A percentile compares a stretch with the other conserved stretches of the same genome.
Evolutionary conservation across 345 rosid species (phyloP).

Genomic region (Arabis alpina): DNA sequence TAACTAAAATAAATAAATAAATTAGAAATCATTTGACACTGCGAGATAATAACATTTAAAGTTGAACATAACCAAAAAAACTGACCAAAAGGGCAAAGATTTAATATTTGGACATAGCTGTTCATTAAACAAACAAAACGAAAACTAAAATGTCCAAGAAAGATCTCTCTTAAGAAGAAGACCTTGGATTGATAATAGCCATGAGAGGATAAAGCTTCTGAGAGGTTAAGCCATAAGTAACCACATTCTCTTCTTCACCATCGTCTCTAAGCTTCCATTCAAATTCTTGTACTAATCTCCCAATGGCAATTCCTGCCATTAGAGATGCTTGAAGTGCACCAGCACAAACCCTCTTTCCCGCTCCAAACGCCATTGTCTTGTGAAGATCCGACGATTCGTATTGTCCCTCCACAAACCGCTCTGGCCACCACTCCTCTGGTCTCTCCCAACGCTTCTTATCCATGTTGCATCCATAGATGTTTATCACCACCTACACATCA

Average conservation of each 20-base stretch:
- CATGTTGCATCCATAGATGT: constrained; percentile 91
- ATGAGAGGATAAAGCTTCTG: constrained; percentile 80
- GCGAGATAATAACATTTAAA: no score
- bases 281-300: constrained; percentile 79
- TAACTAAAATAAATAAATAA: no score
- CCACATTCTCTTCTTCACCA: constrained; percentile 71
- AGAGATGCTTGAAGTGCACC: constrained; percentile 76
- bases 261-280: constrained; percentile 63
- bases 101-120: neutral
- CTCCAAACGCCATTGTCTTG: constrained; percentile 95
- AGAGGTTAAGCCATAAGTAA: constrained; percentile 64
- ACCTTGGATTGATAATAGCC: constrained; percentile 59
- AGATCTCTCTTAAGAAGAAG: constrained; percentile 30
- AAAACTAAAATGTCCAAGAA: neutral
- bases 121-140: neutral
- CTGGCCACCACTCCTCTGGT: constrained; percentile 77
- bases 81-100: neutral
- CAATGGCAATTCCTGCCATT: constrained; percentile 61
- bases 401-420: constrained; percentile 65
- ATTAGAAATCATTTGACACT: no score
- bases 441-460: constrained; percentile 73
- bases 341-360: constrained; percentile 78
- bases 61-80: neutral
- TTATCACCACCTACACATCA: constrained; percentile 72
- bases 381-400: constrained; percentile 60